phyloP scores from a whole-genome alignment of 345 rosid species.

The Acer negundo region DNA sequence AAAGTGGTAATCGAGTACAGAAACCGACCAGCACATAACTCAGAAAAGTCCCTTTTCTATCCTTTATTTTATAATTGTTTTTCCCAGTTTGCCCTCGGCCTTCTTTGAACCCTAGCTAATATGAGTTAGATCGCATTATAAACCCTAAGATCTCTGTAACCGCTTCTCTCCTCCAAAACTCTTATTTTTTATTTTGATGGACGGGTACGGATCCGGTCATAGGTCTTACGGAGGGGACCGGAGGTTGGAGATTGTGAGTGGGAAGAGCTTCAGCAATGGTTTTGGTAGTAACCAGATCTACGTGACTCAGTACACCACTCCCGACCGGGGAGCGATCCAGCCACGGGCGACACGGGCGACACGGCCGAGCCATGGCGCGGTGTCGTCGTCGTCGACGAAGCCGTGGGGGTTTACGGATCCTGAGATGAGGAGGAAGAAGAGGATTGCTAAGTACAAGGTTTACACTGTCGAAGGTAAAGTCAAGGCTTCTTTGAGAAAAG shows the following conservation, averaged over 20 bases:
- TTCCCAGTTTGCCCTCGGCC: constrained; percentile 15
- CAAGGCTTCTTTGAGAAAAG: constrained; percentile 51
- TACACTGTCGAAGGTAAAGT: constrained; percentile 66
- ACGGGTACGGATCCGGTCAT: constrained; percentile 45
- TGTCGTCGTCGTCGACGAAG: constrained; percentile 18
- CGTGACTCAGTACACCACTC: constrained; percentile 25
- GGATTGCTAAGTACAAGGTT: constrained; percentile 64
- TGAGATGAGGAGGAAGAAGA: constrained; percentile 56
- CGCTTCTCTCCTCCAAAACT: not conserved
- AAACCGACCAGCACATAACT: not conserved
- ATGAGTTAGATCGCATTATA: constrained; percentile 12
- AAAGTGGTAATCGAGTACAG: too few species aligned
- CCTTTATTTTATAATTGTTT: constrained; percentile 6
- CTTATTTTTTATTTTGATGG: constrained; percentile 26
- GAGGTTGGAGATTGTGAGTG: constrained; percentile 54
- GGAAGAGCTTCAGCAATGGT: constrained; percentile 34
- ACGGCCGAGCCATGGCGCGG: constrained; percentile 27
- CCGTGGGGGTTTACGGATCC: constrained; percentile 56
- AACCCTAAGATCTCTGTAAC: constrained; percentile 13
- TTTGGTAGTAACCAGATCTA: constrained; percentile 38
- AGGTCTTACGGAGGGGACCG: constrained; percentile 34
- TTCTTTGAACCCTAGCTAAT: constrained; percentile 21
- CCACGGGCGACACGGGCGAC: constrained; percentile 32
- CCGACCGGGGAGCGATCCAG: constrained; percentile 33
- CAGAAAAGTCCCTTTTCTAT: not conserved